Evolutionary conservation across 768 basidiomycete species (phyloP).

Genomic region (Phaffia tasmanica): DNA sequence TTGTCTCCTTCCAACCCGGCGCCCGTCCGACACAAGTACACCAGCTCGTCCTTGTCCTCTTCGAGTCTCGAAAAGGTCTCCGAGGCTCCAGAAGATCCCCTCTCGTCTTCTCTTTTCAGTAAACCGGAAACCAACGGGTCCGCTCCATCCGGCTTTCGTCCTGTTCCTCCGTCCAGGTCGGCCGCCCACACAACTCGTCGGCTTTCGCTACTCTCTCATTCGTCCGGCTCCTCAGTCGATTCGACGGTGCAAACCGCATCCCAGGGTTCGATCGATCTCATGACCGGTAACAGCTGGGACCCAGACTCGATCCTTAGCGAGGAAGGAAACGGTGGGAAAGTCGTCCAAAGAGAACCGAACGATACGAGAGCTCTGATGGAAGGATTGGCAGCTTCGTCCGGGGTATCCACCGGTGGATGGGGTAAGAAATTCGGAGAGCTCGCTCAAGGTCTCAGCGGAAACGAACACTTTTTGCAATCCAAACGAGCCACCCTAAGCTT

Average conservation of each 20-base stretch:
- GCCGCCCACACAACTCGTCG: neutral
- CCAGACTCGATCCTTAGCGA: neutral
- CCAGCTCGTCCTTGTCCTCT: neutral
- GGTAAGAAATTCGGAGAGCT: constrained; percentile 18
- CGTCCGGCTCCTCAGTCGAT: neutral
- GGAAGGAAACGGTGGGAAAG: neutral
- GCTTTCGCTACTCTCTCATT: neutral
- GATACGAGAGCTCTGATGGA: constrained; percentile 9
- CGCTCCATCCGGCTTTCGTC: neutral
- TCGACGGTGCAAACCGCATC: neutral
- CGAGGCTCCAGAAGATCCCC: neutral
- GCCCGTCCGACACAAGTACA: neutral
- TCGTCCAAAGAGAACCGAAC: neutral
- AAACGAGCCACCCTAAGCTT: constrained; percentile 14
- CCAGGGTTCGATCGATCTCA: neutral
- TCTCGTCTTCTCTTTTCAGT: neutral
- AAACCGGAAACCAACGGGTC: neutral
- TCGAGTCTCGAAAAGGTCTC: constrained; percentile 12
- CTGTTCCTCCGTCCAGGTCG: neutral
- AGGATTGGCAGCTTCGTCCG: neutral
- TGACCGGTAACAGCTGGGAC: neutral
- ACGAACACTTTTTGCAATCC: constrained; percentile 11
- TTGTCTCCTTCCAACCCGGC: neutral
- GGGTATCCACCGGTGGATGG: constrained; percentile 4
- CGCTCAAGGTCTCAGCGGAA: constrained; percentile 3